These are phyloP conservation scores for Colletotrichum abscissum DNA, from an alignment of 2,329 filamentous ascomycete genomes.

Conservation along the genomic window DNA sequence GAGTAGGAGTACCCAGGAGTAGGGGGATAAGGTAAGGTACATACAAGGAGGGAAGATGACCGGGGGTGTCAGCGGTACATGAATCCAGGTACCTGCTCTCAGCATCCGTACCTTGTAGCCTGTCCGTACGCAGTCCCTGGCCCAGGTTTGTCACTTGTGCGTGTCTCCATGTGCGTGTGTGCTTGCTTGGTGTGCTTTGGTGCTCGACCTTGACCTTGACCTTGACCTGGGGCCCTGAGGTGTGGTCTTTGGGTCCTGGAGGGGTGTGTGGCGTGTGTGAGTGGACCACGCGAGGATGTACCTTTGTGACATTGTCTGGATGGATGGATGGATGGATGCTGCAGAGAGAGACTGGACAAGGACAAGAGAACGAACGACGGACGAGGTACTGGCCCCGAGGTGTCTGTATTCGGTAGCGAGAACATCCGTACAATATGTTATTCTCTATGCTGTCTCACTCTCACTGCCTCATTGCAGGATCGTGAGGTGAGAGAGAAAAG, in stretches of 20 bases:
- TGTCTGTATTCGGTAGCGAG: not conserved
- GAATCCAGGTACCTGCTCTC: not conserved
- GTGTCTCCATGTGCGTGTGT: not conserved
- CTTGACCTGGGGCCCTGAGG: slow-evolving; percentile 7
- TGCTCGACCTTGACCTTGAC: not conserved
- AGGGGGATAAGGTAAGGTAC: not conserved
- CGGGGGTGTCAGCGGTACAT: slow-evolving; percentile 11
- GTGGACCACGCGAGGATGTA: not conserved
- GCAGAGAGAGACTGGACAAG: not conserved
- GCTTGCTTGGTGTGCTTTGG: slow-evolving; percentile 3
- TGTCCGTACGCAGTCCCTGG: not conserved
- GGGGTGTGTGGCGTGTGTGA: not conserved
- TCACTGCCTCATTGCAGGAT: not conserved
- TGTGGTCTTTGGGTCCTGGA: not conserved
- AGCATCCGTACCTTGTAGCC: too few species aligned
- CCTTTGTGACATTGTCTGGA: not conserved
- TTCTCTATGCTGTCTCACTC: not conserved
- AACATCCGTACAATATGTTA: not conserved
- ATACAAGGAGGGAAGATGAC: not conserved
- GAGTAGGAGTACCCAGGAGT: not conserved
- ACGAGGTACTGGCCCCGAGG: not conserved
- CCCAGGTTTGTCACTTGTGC: not conserved
- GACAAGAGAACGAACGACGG: not conserved
- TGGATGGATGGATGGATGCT: not conserved
- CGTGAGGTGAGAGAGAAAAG: not conserved